These are phyloP conservation scores for Datisca glomerata DNA, from an alignment of 306 rosid species.

Conservation along the genomic window DNA sequence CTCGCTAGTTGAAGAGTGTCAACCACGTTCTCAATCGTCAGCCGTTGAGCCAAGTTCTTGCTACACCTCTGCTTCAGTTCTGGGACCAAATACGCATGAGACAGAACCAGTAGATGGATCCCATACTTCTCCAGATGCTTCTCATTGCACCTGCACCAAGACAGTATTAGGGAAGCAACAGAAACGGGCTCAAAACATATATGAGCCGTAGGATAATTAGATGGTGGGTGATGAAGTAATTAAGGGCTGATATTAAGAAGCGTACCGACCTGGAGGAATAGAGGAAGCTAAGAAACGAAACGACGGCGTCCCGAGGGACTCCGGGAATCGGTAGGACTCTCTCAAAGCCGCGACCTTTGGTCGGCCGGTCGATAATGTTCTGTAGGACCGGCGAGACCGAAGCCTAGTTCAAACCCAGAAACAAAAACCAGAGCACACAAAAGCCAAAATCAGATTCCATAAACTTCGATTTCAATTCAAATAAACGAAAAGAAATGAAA, in stretches of 20 bases:
- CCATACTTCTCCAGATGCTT: constrained; percentile 62
- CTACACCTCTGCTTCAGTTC: constrained; percentile 60
- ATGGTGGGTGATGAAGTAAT: background rate
- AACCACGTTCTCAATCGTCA: constrained; percentile 63
- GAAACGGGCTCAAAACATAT: constrained; percentile 8
- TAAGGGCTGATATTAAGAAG: background rate
- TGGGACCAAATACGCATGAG: constrained; percentile 78
- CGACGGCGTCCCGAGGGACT: constrained; percentile 66
- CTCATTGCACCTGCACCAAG: constrained; percentile 42
- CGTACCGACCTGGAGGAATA: constrained; percentile 49
- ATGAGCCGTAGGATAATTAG: background rate
- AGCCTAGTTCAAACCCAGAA: constrained; percentile 41
- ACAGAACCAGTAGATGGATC: constrained; percentile 63
- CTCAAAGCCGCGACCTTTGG: constrained; percentile 48
- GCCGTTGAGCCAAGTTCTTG: constrained; percentile 40
- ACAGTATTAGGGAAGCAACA: no score
- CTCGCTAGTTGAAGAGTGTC: constrained; percentile 77
- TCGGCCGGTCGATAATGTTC: constrained; percentile 51
- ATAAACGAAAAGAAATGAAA: background rate
- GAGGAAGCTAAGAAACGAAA: constrained; percentile 52
- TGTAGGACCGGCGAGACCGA: constrained; percentile 67
- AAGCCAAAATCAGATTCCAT: background rate
- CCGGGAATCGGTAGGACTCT: constrained; percentile 60
- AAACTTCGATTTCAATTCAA: background rate
- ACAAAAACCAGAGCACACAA: background rate